Evolutionary conservation across 768 basidiomycete genomes (phyloP), one percentile per base, ranked within the genome.

Genomic region (Rhodotorula babjevae): DNA sequence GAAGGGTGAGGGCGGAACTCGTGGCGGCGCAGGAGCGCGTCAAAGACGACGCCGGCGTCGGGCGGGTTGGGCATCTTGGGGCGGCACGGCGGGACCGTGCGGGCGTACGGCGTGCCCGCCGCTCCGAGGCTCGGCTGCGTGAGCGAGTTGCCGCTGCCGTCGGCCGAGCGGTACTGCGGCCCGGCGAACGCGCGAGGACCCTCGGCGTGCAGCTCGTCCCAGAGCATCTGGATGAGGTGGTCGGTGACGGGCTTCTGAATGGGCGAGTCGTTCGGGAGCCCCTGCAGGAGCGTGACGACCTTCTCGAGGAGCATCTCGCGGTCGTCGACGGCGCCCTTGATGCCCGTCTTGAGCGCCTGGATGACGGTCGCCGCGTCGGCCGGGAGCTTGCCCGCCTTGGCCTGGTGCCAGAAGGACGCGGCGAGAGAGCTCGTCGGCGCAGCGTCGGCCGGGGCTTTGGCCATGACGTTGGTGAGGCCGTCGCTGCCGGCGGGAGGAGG

Each of bases 91-190:
- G 63, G 47, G 21, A 71, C 72, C 18, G 60, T 52, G 27, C 76
- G 53, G 10, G 76, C 76, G 60, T 77, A 77, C 15, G 68, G 88
- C 21, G 85, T 87, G 10, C 87, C 86, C 2, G 91, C 90, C 82
- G 87, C 88, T 56, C 92, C 92, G 82, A 93, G 80, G 68, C 87
- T 83, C 4, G 91, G 91, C 52, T 83, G 79, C 65, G 84, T 83
- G 57, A 87, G 83, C 76, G 91, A 93, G 82, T 94, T 93, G 79
- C 82, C 81, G 8, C 87, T 86, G 14, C 92, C 92, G 80, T 93
- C 91, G 7, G 90, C 89, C 1, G 85, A 79, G 47, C 92, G 87
- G 76, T 82, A 88, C 11, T n/a, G 59, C 52, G 53, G 31, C 11
- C 73, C 73, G 58, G 67, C 69, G 69, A 50, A 64, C 29, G 66